Evolutionary conservation across 2,329 filamentous ascomycete genomes (phyloP).

Genomic region (Penicillium sp.): DNA sequence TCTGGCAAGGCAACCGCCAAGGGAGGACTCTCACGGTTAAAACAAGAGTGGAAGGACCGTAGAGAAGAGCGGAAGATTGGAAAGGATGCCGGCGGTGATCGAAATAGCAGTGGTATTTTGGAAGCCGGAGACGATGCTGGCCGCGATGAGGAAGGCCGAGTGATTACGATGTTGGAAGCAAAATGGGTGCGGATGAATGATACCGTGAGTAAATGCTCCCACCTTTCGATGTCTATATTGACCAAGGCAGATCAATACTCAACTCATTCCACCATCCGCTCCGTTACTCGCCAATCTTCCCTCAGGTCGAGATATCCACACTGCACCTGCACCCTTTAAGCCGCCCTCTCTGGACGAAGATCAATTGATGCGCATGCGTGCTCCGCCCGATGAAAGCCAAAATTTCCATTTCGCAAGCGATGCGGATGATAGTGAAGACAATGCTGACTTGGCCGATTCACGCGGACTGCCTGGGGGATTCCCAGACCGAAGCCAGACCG

Average conservation of each 20-base stretch:
- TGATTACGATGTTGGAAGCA: slow-evolving; percentile 76
- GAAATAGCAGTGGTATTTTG: slow-evolving; percentile 29
- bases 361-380: slow-evolving; percentile 55
- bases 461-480: slow-evolving; percentile 30
- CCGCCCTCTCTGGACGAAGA: slow-evolving; percentile 60
- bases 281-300: slow-evolving; percentile 73
- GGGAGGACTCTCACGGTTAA: slow-evolving; percentile 50
- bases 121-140: slow-evolving; percentile 68
- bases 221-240: slow-evolving; percentile 4
- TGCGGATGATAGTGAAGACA: slow-evolving; percentile 43
- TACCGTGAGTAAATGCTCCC: slow-evolving; percentile 54
- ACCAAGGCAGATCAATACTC: slow-evolving; percentile 63
- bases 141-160: slow-evolving; percentile 72
- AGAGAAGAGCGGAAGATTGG: slow-evolving; percentile 74
- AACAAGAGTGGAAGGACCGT: slow-evolving; percentile 68
- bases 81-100: slow-evolving; percentile 47
- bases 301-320: slow-evolving; percentile 78
- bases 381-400: slow-evolving; percentile 49
- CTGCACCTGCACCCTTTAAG: slow-evolving; percentile 59
- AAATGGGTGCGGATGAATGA: slow-evolving; percentile 95
- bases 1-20: slow-evolving; percentile 7
- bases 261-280: slow-evolving; percentile 64
- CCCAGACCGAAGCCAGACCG: slow-evolving; percentile 31
- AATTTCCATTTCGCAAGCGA: slow-evolving; percentile 31
- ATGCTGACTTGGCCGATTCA: slow-evolving; percentile 15